These are phyloP conservation scores for Sarocladiaceae sp. DNA, from an alignment of 2,329 filamentous ascomycete genomes.

Conservation along the genomic window DNA sequence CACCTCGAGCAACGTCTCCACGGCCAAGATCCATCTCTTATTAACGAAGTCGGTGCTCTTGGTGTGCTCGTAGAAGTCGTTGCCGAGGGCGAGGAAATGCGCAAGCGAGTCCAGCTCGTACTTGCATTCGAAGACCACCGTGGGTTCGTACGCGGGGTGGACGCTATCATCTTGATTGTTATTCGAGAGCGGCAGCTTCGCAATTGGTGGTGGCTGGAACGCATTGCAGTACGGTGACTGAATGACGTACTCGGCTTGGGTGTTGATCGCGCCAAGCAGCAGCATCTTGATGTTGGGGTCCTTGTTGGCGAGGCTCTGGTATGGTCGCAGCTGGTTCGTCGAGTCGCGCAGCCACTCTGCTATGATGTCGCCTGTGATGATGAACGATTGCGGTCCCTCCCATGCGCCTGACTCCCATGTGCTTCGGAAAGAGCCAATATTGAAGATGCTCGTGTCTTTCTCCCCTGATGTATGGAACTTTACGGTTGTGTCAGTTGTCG, in stretches of 20 bases:
- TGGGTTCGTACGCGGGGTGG: conserved; percentile 80
- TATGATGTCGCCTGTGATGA: conserved; percentile 90
- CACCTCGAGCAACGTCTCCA: conserved; percentile 70
- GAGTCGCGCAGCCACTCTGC: conserved; percentile 91
- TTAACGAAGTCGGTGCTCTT: conserved; percentile 75
- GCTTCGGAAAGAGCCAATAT: conserved; percentile 24
- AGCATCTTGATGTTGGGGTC: conserved; percentile 74
- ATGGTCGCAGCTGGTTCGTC: conserved; percentile 88
- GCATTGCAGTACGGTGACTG: conserved; percentile 96
- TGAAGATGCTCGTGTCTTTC: conserved; percentile 32
- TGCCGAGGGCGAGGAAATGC: conserved; percentile 80
- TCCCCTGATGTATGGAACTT: conserved; percentile 74
- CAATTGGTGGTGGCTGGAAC: conserved; percentile 89
- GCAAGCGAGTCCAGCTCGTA: conserved; percentile 96
- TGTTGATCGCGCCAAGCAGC: conserved; percentile 91
- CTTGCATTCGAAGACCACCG: conserved; percentile 93
- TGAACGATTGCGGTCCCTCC: conserved; percentile 84
- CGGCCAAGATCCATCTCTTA: conserved; percentile 70
- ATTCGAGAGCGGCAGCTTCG: conserved; percentile 63
- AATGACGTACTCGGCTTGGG: conserved; percentile 92
- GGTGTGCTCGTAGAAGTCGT: conserved; percentile 81
- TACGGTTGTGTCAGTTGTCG: conserved; percentile 78
- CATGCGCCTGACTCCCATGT: conserved; percentile 57
- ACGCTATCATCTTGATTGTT: conserved; percentile 83
- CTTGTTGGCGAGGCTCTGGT: conserved; percentile 78